A percentile compares a stretch with the other conserved stretches of the same genome.
Conservation (phyloP, 179 eudicot species). For the Kewa caespitosa region DNA sequence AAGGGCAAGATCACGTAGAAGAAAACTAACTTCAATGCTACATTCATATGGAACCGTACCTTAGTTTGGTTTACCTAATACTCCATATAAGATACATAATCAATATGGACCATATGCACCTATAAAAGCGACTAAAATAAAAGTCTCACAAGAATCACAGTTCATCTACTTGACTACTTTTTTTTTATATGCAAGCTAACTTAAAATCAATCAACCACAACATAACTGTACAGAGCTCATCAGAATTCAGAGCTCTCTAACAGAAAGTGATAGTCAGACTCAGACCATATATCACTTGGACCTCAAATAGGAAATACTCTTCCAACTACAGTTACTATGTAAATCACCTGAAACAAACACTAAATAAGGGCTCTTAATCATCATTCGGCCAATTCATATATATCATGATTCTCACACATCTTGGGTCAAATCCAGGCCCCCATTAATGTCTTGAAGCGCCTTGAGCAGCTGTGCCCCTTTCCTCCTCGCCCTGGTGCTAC, state of each 20-base stretch:
- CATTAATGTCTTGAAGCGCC: conserved; percentile 55
- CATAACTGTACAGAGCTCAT: neutral
- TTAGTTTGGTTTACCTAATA: neutral
- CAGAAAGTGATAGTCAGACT: neutral
- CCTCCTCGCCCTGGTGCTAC: conserved; percentile 75
- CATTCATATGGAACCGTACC: neutral
- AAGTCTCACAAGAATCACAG: neutral
- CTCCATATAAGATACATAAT: neutral
- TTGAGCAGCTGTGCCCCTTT: conserved; percentile 81
- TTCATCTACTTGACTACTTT: neutral
- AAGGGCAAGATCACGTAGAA: too few species aligned
- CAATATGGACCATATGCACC: neutral
- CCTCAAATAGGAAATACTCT: conserved; percentile 1
- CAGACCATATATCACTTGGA: neutral
- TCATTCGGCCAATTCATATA: neutral
- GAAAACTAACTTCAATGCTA: too few species aligned
- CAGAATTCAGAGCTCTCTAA: conserved; percentile 25
- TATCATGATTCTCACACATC: conserved; percentile 12
- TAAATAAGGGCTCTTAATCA: neutral
- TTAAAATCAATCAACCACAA: neutral
- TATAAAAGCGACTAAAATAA: neutral
- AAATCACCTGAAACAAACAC: conserved; percentile 1
- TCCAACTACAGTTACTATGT: neutral
- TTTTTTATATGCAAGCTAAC: neutral
- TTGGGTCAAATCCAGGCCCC: conserved; percentile 48